Percentiles rank a stretch among this genome's conserved stretches.
These are phyloP conservation scores for Panaeolus cyanescens DNA, from an alignment of 768 basidiomycete species.

Conservation along the genomic window DNA sequence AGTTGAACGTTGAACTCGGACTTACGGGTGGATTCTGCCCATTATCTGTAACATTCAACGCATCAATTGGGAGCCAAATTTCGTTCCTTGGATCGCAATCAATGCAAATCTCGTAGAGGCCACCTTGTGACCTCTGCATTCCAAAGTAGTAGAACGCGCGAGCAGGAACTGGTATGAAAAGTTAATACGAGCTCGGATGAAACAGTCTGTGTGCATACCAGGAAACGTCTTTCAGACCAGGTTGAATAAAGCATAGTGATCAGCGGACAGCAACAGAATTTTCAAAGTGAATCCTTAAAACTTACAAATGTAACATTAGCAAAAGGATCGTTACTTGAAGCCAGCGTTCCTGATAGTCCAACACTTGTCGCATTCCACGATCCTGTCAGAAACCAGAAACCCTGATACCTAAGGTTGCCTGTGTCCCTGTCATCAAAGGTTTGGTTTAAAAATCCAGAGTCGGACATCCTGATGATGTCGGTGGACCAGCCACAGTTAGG, in stretches of 20 bases:
- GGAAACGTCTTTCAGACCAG: constrained; percentile 10
- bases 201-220: constrained; percentile 1
- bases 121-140: constrained; percentile 26
- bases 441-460: constrained; percentile 15
- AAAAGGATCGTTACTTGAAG: constrained; percentile 21
- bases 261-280: too few species aligned
- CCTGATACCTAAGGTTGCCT: constrained; percentile 18
- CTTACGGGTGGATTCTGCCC: constrained; percentile 32
- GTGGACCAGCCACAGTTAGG: not conserved
- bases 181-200: not conserved
- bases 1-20: not conserved
- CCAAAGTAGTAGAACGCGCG: constrained; percentile 31
- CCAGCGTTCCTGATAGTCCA: constrained; percentile 27
- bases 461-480: not conserved
- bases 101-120: constrained; percentile 30
- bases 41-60: constrained; percentile 25
- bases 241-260: too few species aligned
- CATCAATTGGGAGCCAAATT: constrained; percentile 26
- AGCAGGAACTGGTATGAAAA: constrained; percentile 19
- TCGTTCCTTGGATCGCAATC: constrained; percentile 31
- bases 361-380: constrained; percentile 28
- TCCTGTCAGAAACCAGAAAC: constrained; percentile 22
- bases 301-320: constrained; percentile 32
- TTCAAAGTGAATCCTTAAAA: not conserved
- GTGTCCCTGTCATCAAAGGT: constrained; percentile 28